Evolutionary conservation across 2,329 filamentous ascomycete species (phyloP).

Genomic region (Coniella lustricola): DNA sequence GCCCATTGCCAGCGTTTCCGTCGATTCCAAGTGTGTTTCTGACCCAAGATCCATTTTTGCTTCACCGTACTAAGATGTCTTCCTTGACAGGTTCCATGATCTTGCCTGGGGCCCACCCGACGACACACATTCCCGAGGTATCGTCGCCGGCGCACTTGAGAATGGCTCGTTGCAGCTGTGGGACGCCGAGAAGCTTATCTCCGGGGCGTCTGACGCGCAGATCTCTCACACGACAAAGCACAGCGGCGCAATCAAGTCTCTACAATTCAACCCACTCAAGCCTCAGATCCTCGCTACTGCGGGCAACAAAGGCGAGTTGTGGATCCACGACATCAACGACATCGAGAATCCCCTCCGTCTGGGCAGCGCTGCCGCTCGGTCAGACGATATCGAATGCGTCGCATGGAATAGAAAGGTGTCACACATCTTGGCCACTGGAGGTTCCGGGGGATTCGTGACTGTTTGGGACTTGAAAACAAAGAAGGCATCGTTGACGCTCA

Average conservation of each 20-base stretch:
- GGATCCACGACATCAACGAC: constrained; percentile 91
- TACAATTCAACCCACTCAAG: constrained; percentile 94
- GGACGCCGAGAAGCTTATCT: constrained; percentile 68
- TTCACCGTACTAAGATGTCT: constrained; percentile 6
- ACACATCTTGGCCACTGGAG: constrained; percentile 92
- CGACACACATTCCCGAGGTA: constrained; percentile 70
- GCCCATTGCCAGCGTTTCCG: constrained; percentile 74
- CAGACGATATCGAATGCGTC: constrained; percentile 91
- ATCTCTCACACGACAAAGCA: constrained; percentile 87
- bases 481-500: constrained; percentile 92
- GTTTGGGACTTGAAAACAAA: constrained; percentile 98
- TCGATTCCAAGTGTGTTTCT: constrained; percentile 71
- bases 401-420: constrained; percentile 99
- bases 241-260: constrained; percentile 81
- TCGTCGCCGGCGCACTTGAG: constrained; percentile 92
- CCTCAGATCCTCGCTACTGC: constrained; percentile 88
- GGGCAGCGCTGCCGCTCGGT: constrained; percentile 78
- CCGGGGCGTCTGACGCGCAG: constrained; percentile 60
- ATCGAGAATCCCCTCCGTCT: constrained; percentile 80
- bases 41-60: not conserved
- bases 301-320: constrained; percentile 91
- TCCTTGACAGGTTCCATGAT: constrained; percentile 75
- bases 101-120: constrained; percentile 87
- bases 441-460: constrained; percentile 88
- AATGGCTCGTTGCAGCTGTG: constrained; percentile 90